These are phyloP conservation scores for Endotrypanum monterogeii DNA, from an alignment of 208 protist species.

Conservation along the genomic window DNA sequence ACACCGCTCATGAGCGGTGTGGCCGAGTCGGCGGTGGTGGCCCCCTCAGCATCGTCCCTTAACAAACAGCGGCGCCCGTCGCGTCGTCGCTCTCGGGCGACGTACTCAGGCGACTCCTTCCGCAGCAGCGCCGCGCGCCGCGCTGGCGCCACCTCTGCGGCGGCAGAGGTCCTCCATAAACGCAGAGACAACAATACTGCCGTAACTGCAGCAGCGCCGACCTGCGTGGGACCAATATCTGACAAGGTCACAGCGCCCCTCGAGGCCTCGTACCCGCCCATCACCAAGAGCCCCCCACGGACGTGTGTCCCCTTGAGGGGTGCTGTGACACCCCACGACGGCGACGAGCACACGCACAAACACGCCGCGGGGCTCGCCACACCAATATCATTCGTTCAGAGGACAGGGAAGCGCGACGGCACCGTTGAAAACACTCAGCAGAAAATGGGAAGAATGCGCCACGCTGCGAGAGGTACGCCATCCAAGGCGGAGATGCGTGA, in stretches of 20 bases:
- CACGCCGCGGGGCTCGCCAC: slow-evolving; percentile 15
- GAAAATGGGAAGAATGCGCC: neutral
- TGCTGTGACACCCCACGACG: slow-evolving; percentile 9
- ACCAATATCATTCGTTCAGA: slow-evolving; percentile 3
- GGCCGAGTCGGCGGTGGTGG: neutral
- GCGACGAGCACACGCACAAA: slow-evolving; percentile 16
- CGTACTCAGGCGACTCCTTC: slow-evolving; percentile 11
- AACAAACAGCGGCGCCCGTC: slow-evolving; percentile 21
- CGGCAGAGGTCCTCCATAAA: slow-evolving; percentile 15
- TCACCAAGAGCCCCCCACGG: neutral
- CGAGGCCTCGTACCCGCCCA: neutral
- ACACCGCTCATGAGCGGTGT: neutral
- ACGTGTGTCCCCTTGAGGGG: neutral
- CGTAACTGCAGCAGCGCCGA: neutral
- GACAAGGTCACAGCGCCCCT: neutral
- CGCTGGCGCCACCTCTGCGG: slow-evolving; percentile 26
- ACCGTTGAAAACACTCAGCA: neutral
- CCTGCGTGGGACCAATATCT: neutral
- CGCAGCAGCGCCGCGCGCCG: slow-evolving; percentile 33
- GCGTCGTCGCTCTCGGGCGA: slow-evolving; percentile 14
- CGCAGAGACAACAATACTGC: slow-evolving; percentile 4
- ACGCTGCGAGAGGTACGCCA: neutral
- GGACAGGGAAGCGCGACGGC: neutral
- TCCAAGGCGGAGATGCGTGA: neutral
- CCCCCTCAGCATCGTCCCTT: slow-evolving; percentile 18